Conservation (phyloP, 352 stramenopile genomes). For the Discostella stelligera region DNA sequence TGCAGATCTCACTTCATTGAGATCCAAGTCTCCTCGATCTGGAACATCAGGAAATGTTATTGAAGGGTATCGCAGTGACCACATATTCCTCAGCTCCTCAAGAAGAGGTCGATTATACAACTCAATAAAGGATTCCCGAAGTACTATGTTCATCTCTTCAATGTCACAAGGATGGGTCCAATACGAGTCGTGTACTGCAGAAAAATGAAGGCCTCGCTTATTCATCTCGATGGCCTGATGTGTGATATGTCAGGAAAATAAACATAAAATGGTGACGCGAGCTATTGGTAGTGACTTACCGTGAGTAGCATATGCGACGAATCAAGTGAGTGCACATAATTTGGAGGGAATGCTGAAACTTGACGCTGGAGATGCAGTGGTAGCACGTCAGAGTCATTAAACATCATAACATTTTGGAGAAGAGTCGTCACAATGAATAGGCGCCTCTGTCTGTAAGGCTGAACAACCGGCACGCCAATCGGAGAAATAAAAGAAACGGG, state of each 20-base stretch:
- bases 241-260: background rate
- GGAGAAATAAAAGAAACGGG: constrained; percentile 98
- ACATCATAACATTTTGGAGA: constrained; percentile 78
- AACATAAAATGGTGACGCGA: background rate
- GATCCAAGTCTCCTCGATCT: constrained; percentile 89
- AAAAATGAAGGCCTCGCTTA: constrained; percentile 89
- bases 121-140: constrained; percentile 95
- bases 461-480: constrained; percentile 96
- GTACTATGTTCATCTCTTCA: constrained; percentile 93
- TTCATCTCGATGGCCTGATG: constrained; percentile 89
- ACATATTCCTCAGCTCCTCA: constrained; percentile 89
- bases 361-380: constrained; percentile 86
- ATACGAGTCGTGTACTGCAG: constrained; percentile 98
- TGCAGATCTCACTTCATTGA: constrained; percentile 92
- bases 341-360: constrained; percentile 97
- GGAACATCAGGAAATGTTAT: constrained; percentile 93
- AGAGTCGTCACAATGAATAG: constrained; percentile 89
- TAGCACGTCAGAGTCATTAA: constrained; percentile 80
- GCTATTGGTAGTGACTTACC: constrained; percentile 8
- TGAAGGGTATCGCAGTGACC: constrained; percentile 93
- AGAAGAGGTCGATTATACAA: constrained; percentile 96
- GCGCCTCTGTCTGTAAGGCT: constrained; percentile 93
- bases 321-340: constrained; percentile 99
- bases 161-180: constrained; percentile 97
- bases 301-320: constrained; percentile 99